These are phyloP conservation scores for Penicillium ochrochloron DNA, from an alignment of 495 filamentous ascomycete genomes.

Conservation along the genomic window DNA sequence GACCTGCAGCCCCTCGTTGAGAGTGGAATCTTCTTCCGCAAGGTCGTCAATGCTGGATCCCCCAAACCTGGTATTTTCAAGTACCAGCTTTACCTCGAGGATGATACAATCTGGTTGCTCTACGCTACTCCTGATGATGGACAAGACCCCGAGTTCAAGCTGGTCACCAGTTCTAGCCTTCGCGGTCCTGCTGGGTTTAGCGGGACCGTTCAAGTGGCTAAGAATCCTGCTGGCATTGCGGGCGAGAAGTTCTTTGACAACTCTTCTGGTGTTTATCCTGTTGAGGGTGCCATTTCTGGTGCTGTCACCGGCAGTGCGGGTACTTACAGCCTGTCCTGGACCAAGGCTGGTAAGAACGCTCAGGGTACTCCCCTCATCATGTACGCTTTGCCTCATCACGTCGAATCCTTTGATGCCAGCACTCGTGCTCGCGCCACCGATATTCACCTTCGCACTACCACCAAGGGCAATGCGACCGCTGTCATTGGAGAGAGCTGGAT, in stretches of 20 bases:
- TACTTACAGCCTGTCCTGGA: conserved; percentile 73
- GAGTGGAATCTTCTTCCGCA: conserved; percentile 72
- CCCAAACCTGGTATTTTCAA: conserved; percentile 72
- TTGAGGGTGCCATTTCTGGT: conserved; percentile 64
- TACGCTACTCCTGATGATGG: conserved; percentile 66
- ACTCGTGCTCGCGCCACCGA: conserved; percentile 61
- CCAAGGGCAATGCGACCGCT: conserved; percentile 79
- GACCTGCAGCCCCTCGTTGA: conserved; percentile 71
- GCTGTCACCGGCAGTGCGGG: conserved; percentile 61
- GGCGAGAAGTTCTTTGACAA: conserved; percentile 74
- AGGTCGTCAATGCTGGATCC: conserved; percentile 61
- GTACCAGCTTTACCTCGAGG: conserved; percentile 72
- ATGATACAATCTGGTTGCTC: conserved; percentile 77
- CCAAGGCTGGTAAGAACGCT: conserved; percentile 63
- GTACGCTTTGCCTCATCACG: conserved; percentile 90
- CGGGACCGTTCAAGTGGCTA: conserved; percentile 82
- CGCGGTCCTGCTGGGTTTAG: conserved; percentile 58
- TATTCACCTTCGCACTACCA: conserved; percentile 76
- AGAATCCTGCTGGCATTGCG: conserved; percentile 62
- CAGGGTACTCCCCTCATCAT: conserved; percentile 64
- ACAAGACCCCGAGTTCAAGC: conserved; percentile 51
- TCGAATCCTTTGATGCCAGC: conserved; percentile 67
- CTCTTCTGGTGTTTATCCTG: conserved; percentile 75
- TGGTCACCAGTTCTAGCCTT: conserved; percentile 52
- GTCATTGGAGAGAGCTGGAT: conserved; percentile 80